Evolutionary conservation across 164 flowering plant species (phyloP).

Genomic region (Dillenia suffruticosa): DNA sequence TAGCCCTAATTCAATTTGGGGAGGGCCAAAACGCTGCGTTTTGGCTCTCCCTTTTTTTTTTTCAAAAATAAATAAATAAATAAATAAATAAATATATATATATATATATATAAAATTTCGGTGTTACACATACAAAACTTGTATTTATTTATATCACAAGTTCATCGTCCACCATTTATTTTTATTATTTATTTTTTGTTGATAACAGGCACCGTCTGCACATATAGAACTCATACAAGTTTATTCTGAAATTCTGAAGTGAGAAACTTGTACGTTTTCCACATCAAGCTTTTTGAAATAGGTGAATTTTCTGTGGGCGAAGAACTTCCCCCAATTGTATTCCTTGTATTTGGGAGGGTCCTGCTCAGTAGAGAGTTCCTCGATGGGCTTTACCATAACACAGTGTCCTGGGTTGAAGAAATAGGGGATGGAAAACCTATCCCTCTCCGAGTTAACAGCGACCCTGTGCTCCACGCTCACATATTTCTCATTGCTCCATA

Average conservation of each 20-base stretch:
- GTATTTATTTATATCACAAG: no score
- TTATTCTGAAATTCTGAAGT: conserved; percentile 25
- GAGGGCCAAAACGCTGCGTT: no score
- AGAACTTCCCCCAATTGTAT: conserved; percentile 43
- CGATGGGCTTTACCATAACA: conserved; percentile 44
- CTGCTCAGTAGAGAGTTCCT: conserved; percentile 32
- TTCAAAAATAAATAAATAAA: no score
- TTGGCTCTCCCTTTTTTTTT: no score
- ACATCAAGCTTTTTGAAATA: conserved; percentile 40
- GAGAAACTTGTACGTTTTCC: conserved; percentile 38
- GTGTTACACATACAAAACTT: no score
- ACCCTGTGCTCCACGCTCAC: conserved; percentile 73
- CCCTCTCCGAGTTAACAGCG: conserved; percentile 43
- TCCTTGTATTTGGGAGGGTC: conserved; percentile 32
- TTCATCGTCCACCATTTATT: no score
- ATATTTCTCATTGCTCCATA: conserved; percentile 60
- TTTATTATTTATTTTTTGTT: no score
- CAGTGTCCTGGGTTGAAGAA: conserved; percentile 48
- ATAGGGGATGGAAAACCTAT: conserved; percentile 61
- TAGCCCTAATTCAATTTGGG: no score
- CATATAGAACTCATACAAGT: no score
- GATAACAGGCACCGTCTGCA: no score
- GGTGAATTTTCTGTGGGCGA: conserved; percentile 22
- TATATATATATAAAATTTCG: no score
- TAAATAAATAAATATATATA: no score